These are phyloP conservation scores for Leccinum broughii DNA, from an alignment of 768 basidiomycete species.

Conservation along the genomic window DNA sequence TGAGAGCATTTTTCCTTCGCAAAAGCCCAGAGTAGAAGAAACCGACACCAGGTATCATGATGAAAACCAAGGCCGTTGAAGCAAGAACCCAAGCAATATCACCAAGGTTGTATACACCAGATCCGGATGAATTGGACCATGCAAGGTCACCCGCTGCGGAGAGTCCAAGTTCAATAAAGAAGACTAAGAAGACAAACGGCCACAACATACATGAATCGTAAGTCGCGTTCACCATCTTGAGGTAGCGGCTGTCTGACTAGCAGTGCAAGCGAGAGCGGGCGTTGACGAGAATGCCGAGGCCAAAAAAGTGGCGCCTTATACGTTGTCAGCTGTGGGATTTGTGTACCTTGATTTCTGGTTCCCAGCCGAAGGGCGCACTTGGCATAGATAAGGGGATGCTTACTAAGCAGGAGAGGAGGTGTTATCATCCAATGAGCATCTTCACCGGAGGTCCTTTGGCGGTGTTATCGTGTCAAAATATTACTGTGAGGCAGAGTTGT, in stretches of 20 bases:
- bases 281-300: background rate
- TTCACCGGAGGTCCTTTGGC: background rate
- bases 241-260: background rate
- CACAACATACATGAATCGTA: constrained; percentile 40
- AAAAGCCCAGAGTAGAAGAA: constrained; percentile 92
- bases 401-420: constrained; percentile 21
- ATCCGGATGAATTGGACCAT: constrained; percentile 23
- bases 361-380: constrained; percentile 2
- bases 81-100: constrained; percentile 71
- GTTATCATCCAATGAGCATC: constrained; percentile 25
- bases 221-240: constrained; percentile 45
- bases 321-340: constrained; percentile 18
- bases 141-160: constrained; percentile 41
- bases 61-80: constrained; percentile 78
- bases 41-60: constrained; percentile 85
- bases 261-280: constrained; percentile 1
- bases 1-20: constrained; percentile 89
- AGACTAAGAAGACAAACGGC: too few species aligned
- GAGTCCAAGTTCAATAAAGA: background rate
- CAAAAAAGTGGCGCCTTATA: constrained; percentile 17
- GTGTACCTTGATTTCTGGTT: constrained; percentile 10
- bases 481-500: background rate
- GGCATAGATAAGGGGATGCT: constrained; percentile 24
- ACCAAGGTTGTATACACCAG: constrained; percentile 54
- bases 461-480: constrained; percentile 21